Base-by-base conservation (phyloP, 2,329 filamentous ascomycete genomes). In the Fusarium humuli region DNA sequence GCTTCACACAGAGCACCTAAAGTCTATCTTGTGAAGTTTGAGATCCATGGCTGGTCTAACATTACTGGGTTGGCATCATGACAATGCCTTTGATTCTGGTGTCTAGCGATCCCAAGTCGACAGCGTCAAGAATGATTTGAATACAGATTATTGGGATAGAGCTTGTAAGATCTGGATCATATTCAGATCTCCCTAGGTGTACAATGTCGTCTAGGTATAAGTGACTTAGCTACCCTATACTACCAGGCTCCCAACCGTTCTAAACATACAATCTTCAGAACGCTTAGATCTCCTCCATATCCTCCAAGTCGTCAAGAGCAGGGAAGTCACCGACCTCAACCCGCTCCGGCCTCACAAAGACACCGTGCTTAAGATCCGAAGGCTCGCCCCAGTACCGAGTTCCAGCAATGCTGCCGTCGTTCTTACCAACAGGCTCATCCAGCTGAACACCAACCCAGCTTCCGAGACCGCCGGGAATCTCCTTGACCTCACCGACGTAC, bases 401-500 rank as follows among this genome's bases (percentile, higher is more conserved):
- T 10, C 82, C 83, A 11, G 85, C 86, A 71, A 94, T 88, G 73
- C 89, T 90, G 64, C 93, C 93, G 78, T 95, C 92, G 76, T 95
- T 96, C 83, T 92, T 93, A 59, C 92, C 93, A 45, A 91, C 91
- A 2, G 93, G 92, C 80, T 95, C 92, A 77, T 95, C 92, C 56
- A 94, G 85, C 71, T 86, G 85, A 55, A 96, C 83, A 42, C 92
- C 93, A 22, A 95, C 84, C 93, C 93, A 96, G 34, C 85, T 81
- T 5, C 89, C 89, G 48, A 82, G 81, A 25, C 88, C 84, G 54
- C 86, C 86, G 7, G 91, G 90, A 67, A 95, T 94, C 80, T 94
- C 91, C 64, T 88, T 86, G 49, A 95, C 90, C 22, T 90, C 86
- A 29, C 93, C 93, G 57, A 94, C 86, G 78, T 92, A 94, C 79